Evolutionary conservation across 768 basidiomycete genomes (phyloP), one percentile per base, ranked within the genome.

Genomic region (Amanita pseudoporphyria): DNA sequence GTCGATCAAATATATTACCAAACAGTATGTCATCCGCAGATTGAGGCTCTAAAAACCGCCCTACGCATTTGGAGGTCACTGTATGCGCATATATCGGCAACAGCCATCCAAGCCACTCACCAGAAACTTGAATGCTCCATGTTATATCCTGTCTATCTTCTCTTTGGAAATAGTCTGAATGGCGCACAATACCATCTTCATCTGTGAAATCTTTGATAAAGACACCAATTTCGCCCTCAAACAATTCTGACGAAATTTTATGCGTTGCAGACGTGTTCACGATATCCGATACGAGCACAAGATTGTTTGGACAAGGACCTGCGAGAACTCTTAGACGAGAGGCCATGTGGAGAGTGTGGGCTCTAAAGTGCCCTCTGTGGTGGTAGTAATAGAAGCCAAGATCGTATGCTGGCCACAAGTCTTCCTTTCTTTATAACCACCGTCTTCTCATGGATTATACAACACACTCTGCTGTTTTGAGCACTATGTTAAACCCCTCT

Each of bases 71-170:
- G 22, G 35, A 13, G 12, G 32, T 10, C 2, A 37, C 28, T 32
- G 16, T 22, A 45, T 40, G 35, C 36, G 48, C 31, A 51, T 32
- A 52, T 32, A 37, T 12, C 7, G 14, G n/a, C n/a, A 45, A 21
- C 35, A 24, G 46, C 1, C 26, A 7, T 30, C 10, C 26, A 38
- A 30, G 12, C 30, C 7, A 58, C 75, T 43, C 47, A 86, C 92
- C 92, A 76, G 82, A 84, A 24, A 91, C 81, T 56, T 92, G 89
- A 37, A 96, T 88, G 62, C 87, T 91, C 89, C 92, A 96, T 14
- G 91, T 94, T 41, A 87, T 73, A 5, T 81, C 82, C 50, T 75
- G 76, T 51, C 86, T 73, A 50, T 87, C 82, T 16, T 73, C 70
- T 42, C 78, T 68, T 13, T 71, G 70, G 58, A 95, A 95, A 63